Conservation (phyloP, 768 basidiomycete species). For the Suillus clintonianus region DNA sequence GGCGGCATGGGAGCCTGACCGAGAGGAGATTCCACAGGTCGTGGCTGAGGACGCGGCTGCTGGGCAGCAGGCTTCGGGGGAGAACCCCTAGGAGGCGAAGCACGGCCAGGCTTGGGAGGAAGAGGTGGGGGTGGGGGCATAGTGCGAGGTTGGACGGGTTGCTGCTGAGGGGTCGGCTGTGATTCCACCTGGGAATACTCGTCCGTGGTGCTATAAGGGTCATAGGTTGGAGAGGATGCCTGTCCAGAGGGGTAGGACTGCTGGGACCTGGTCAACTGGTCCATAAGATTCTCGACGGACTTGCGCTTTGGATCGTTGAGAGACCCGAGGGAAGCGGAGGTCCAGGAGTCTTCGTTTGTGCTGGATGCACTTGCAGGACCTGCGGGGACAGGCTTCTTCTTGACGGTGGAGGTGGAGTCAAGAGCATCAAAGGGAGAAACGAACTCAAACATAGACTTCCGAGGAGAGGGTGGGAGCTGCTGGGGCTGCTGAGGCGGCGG, state of each 20-base stretch:
- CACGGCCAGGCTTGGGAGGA: constrained; percentile 55
- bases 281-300: constrained; percentile 81
- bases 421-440: constrained; percentile 84
- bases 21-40: constrained; percentile 52
- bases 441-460: constrained; percentile 85
- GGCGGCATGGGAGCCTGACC: constrained; percentile 40
- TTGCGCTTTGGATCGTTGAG: constrained; percentile 65
- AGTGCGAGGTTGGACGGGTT: constrained; percentile 41
- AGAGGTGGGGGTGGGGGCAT: constrained; percentile 58
- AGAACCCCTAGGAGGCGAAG: constrained; percentile 60
- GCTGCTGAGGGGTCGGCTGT: constrained; percentile 23
- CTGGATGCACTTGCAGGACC: constrained; percentile 41
- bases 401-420: constrained; percentile 44
- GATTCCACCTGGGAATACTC: constrained; percentile 49
- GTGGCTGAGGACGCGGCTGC: constrained; percentile 46
- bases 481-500: constrained; percentile 37
- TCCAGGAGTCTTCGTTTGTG: constrained; percentile 64
- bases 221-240: constrained; percentile 34
- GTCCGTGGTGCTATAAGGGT: constrained; percentile 40
- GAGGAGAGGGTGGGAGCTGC: constrained; percentile 59
- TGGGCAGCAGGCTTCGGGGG: constrained; percentile 63
- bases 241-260: constrained; percentile 38
- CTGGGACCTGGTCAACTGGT: constrained; percentile 61
- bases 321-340: constrained; percentile 30
- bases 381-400: constrained; percentile 71